These are phyloP conservation scores for Debaryomycetaceae sp. DNA, from an alignment of 1,139 yeast genomes.

Conservation along the genomic window DNA sequence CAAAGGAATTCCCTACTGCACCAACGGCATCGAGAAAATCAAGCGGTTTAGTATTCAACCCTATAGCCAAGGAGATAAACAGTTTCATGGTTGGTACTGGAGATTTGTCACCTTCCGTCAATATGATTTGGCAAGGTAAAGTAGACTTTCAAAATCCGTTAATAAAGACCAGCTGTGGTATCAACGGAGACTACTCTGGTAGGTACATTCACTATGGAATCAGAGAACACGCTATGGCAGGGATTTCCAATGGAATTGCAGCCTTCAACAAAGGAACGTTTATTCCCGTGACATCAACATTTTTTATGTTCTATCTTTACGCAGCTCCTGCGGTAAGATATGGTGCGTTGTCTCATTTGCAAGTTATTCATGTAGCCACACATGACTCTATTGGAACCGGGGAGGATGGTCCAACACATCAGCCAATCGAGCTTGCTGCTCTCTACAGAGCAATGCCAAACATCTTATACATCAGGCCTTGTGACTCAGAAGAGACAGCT, in stretches of 20 bases:
- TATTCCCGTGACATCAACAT: constrained; percentile 31
- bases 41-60: constrained; percentile 18
- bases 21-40: constrained; percentile 22
- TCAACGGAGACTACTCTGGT: constrained; percentile 23
- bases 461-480: constrained; percentile 24
- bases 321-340: constrained; percentile 35
- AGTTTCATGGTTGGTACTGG: constrained; percentile 23
- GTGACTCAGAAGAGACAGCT: constrained; percentile 24
- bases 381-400: constrained; percentile 37
- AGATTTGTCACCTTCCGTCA: constrained; percentile 25
- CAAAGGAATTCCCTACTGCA: constrained; percentile 12
- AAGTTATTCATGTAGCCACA: constrained; percentile 33
- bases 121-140: constrained; percentile 20
- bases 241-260: constrained; percentile 34
- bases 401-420: constrained; percentile 40
- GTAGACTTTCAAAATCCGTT: constrained; percentile 23
- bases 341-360: constrained; percentile 27
- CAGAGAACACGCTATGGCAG: constrained; percentile 36
- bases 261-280: constrained; percentile 29
- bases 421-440: constrained; percentile 29
- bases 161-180: constrained; percentile 18
- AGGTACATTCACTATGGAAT: constrained; percentile 30
- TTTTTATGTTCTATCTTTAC: constrained; percentile 34
- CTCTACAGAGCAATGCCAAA: constrained; percentile 33
- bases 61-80: constrained; percentile 15